Evolutionary conservation across 805 yeast genomes (phyloP).

Genomic region (Candida hungchunana): DNA sequence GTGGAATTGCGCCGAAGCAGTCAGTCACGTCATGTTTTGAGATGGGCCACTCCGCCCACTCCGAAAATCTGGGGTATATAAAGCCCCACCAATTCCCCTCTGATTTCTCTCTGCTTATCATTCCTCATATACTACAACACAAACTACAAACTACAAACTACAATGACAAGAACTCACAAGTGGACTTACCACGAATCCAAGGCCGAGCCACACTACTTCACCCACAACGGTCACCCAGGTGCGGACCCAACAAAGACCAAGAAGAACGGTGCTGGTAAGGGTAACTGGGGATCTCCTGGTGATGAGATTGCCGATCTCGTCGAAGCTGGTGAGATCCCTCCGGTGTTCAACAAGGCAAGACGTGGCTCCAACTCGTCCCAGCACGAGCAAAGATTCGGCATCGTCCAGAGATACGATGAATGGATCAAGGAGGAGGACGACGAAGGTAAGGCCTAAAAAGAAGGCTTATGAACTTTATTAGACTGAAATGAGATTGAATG

Average conservation of each 20-base stretch:
- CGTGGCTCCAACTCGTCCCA: conserved; percentile 47
- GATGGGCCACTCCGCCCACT: too few relatives aligned
- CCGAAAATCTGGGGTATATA: too few relatives aligned
- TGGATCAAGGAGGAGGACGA: conserved; percentile 17
- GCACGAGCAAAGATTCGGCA: conserved; percentile 38
- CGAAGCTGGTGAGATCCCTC: conserved; percentile 52
- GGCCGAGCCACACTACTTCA: conserved; percentile 66
- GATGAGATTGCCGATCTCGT: conserved; percentile 68
- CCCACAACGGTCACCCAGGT: conserved; percentile 67
- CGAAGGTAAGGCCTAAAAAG: neutral
- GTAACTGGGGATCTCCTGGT: conserved; percentile 83
- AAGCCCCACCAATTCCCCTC: neutral
- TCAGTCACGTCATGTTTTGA: too few relatives aligned
- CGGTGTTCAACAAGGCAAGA: conserved; percentile 41
- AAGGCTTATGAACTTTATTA: too few relatives aligned
- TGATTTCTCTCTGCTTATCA: neutral
- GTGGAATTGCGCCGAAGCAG: too few relatives aligned
- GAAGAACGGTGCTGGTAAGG: conserved; percentile 82
- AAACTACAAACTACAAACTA: conserved; percentile 1
- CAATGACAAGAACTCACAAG: conserved; percentile 76
- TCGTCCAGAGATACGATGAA: conserved; percentile 26
- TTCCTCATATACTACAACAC: too few relatives aligned
- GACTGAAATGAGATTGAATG: too few relatives aligned
- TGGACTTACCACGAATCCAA: conserved; percentile 63
- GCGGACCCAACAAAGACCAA: conserved; percentile 72